Evolutionary conservation across 192 early-diverging fungal species (phyloP).

Genomic region (Chytriomyces hyalinus): DNA sequence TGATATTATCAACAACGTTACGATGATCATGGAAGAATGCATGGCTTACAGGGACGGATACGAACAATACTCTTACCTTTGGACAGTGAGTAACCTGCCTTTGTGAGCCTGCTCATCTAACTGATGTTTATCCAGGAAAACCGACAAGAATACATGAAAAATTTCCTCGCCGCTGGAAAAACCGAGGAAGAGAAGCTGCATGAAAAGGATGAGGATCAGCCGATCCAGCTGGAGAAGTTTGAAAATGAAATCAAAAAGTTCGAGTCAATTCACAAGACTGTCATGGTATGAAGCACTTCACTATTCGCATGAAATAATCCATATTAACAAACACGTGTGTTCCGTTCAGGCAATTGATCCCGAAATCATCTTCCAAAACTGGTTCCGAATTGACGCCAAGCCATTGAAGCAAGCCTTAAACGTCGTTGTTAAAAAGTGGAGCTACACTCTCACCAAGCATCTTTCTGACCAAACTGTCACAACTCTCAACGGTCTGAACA

Average conservation of each 20-base stretch:
- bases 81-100: slow-evolving; percentile 52
- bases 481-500: slow-evolving; percentile 64
- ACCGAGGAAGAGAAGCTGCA: slow-evolving; percentile 39
- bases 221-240: slow-evolving; percentile 68
- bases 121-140: slow-evolving; percentile 52
- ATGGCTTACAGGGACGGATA: slow-evolving; percentile 58
- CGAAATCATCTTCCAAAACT: slow-evolving; percentile 63
- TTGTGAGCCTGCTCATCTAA: slow-evolving; percentile 1
- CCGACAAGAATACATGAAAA: slow-evolving; percentile 70
- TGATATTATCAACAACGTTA: slow-evolving; percentile 50
- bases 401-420: slow-evolving; percentile 70
- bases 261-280: slow-evolving; percentile 66
- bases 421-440: slow-evolving; percentile 72
- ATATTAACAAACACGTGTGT: background rate
- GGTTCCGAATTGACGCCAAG: slow-evolving; percentile 66
- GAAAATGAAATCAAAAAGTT: slow-evolving; percentile 69
- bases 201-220: slow-evolving; percentile 46
- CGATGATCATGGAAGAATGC: slow-evolving; percentile 60
- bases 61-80: slow-evolving; percentile 67
- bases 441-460: slow-evolving; percentile 69
- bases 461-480: slow-evolving; percentile 62
- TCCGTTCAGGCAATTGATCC: slow-evolving; percentile 53
- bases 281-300: slow-evolving; percentile 47
- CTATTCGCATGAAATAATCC: background rate
- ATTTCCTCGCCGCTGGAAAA: slow-evolving; percentile 55